These are phyloP conservation scores for Jacaranda copaia DNA, from an alignment of 257 asterid genomes.

Conservation along the genomic window DNA sequence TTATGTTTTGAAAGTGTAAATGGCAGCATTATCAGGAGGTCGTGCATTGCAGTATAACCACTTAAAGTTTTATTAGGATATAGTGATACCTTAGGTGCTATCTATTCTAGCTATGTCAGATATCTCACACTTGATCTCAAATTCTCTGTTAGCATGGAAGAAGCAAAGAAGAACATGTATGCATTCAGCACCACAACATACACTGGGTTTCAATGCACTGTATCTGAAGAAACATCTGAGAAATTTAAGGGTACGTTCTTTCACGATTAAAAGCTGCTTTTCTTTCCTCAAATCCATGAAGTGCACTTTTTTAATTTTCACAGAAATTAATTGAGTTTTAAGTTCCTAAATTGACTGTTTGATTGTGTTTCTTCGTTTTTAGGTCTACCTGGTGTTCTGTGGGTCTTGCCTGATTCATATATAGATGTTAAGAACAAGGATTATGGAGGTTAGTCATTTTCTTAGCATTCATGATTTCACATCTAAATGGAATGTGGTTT, in stretches of 20 bases:
- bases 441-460: slow-evolving; percentile 79
- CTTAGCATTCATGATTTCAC: background rate
- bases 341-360: slow-evolving; percentile 1
- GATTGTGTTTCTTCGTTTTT: slow-evolving; percentile 25
- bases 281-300: background rate
- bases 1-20: background rate
- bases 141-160: slow-evolving; percentile 77
- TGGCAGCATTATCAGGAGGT: background rate
- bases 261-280: background rate
- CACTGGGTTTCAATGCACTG: slow-evolving; percentile 98
- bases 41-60: background rate
- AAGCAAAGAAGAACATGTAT: slow-evolving; percentile 97
- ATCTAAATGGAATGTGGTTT: background rate
- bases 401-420: slow-evolving; percentile 99
- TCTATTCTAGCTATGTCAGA: slow-evolving; percentile 1
- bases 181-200: slow-evolving; percentile 98
- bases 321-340: background rate
- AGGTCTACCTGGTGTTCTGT: slow-evolving; percentile 97
- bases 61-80: slow-evolving; percentile 18
- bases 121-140: slow-evolving; percentile 28
- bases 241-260: slow-evolving; percentile 81
- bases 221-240: slow-evolving; percentile 97
- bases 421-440: slow-evolving; percentile 98
- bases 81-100: background rate
- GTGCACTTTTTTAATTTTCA: background rate